phyloP scores from a whole-genome alignment of 352 stramenopile species.

The Phytophthora meadii region DNA sequence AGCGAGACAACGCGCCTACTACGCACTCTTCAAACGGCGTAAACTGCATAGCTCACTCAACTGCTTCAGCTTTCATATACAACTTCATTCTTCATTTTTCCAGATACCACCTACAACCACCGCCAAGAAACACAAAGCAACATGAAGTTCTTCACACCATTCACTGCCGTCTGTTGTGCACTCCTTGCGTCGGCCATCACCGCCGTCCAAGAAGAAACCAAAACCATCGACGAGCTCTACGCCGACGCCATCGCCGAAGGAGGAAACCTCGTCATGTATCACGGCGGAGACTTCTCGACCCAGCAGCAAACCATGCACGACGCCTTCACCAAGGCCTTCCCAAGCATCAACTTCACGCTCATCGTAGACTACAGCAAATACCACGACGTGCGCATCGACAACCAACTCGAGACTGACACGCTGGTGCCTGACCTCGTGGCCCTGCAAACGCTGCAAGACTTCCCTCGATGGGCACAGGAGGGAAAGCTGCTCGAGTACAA shows the following conservation, averaged over 20 bases:
- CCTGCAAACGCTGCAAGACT: conserved; percentile 61
- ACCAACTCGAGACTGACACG: conserved; percentile 55
- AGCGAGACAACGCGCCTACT: too few relatives aligned
- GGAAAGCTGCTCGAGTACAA: conserved; percentile 56
- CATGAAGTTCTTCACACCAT: conserved; percentile 25
- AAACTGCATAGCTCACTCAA: too few relatives aligned
- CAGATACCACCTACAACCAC: too few relatives aligned
- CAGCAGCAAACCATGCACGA: conserved; percentile 31
- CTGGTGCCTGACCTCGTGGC: conserved; percentile 51
- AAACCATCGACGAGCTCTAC: conserved; percentile 52
- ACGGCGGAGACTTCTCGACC: conserved; percentile 36
- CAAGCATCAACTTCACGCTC: conserved; percentile 54
- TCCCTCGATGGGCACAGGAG: conserved; percentile 43
- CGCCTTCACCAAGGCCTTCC: conserved; percentile 30
- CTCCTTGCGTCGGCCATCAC: conserved; percentile 6
- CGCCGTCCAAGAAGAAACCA: conserved; percentile 47
- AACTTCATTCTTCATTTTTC: too few relatives aligned
- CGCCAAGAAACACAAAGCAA: background rate
- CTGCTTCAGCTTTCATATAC: too few relatives aligned
- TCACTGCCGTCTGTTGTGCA: background rate
- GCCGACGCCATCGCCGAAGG: conserved; percentile 52
- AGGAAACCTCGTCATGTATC: conserved; percentile 55
- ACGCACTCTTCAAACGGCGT: too few relatives aligned
- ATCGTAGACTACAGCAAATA: conserved; percentile 67
- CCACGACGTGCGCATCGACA: conserved; percentile 66